Percentiles rank a stretch among this genome's conserved stretches.
Evolutionary conservation across 2,329 filamentous ascomycete genomes (phyloP).

Genomic region (Fusarium agapanthi): DNA sequence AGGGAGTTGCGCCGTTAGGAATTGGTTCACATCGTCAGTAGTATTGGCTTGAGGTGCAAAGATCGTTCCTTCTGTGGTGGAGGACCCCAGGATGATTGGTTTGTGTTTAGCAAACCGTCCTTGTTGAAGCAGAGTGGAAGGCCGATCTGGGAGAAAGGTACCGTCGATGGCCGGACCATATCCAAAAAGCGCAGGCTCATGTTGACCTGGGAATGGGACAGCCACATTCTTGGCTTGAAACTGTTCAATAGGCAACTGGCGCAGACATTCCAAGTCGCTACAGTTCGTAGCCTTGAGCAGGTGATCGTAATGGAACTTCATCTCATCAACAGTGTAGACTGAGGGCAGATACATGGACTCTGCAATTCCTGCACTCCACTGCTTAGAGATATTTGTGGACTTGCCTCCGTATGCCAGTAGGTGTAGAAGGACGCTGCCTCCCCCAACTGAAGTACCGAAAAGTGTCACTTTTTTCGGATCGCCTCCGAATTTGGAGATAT

Average conservation of each 20-base stretch:
- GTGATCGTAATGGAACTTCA: not conserved
- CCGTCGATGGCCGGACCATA: not conserved
- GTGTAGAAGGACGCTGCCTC: not conserved
- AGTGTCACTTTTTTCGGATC: not conserved
- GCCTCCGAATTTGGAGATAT: not conserved
- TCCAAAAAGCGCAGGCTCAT: not conserved
- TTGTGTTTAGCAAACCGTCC: not conserved
- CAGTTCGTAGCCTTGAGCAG: not conserved
- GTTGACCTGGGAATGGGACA: not conserved
- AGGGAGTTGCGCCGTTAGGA: not conserved
- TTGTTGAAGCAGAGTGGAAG: not conserved
- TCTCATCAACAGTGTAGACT: not conserved
- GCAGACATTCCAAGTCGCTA: not conserved
- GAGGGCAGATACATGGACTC: not conserved
- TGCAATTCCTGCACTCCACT: not conserved
- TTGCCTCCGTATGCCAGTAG: not conserved
- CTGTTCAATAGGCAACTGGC: not conserved
- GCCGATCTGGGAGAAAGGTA: not conserved
- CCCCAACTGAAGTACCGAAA: not conserved
- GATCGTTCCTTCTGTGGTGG: not conserved
- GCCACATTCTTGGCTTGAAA: not conserved
- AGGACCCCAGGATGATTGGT: not conserved
- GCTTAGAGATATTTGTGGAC: not conserved
- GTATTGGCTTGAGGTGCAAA: not conserved
- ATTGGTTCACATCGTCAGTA: not conserved